These are phyloP conservation scores for Blastocystis sp. DNA, from an alignment of 352 stramenopile genomes.

Conservation along the genomic window DNA sequence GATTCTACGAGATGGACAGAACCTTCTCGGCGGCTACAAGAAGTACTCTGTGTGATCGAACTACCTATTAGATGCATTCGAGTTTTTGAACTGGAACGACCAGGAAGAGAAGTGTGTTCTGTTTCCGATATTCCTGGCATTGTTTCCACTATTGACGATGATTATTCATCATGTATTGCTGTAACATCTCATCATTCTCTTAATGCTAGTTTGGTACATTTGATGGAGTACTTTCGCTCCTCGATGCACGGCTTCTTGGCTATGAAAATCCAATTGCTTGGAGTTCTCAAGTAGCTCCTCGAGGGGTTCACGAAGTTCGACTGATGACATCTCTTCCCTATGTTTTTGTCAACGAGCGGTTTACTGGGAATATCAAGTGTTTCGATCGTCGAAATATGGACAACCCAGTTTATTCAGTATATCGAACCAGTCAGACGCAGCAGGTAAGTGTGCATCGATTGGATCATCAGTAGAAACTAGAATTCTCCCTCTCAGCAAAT, in stretches of 20 bases:
- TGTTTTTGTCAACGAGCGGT: conserved; percentile 15
- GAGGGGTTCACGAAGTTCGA: conserved; percentile 5
- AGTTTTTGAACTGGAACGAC: not conserved
- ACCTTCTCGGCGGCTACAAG: not conserved
- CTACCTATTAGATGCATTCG: not conserved
- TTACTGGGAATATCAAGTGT: not conserved
- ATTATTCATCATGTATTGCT: not conserved
- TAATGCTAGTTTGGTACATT: not conserved
- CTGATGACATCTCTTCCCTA: not conserved
- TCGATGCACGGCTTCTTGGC: not conserved
- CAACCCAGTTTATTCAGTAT: not conserved
- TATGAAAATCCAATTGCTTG: not conserved
- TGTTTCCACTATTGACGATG: not conserved
- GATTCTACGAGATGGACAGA: not conserved
- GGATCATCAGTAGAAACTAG: not conserved
- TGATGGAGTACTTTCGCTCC: not conserved
- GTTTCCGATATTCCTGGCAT: not conserved
- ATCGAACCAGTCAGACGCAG: not conserved
- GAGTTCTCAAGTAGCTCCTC: not conserved
- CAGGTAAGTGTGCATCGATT: not conserved
- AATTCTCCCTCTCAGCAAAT: conserved; percentile 15
- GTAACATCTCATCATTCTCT: not conserved
- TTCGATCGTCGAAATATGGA: conserved; percentile 8
- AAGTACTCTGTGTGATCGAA: not conserved
- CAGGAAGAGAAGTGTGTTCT: not conserved